Evolutionary conservation across 2,329 filamentous ascomycete genomes (phyloP).

Genomic region (Diaporthe batatas): DNA sequence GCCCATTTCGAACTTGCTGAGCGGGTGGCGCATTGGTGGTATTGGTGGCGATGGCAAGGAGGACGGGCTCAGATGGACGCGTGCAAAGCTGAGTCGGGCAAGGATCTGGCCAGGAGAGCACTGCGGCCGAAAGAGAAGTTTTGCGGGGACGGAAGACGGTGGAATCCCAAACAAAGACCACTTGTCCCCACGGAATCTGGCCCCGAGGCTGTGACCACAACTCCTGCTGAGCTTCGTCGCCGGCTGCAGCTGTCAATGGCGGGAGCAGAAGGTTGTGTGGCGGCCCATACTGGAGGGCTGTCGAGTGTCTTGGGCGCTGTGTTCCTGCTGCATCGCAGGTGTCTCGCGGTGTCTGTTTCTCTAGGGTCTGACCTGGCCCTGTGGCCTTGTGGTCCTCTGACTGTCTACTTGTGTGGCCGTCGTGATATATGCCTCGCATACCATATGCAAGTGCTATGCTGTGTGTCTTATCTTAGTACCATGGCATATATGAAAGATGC

Average conservation of each 20-base stretch:
- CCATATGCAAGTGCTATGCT: not conserved
- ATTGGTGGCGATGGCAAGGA: not conserved
- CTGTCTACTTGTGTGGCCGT: not conserved
- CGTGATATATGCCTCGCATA: slow-evolving; percentile 24
- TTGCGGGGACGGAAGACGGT: not conserved
- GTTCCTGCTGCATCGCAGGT: not conserved
- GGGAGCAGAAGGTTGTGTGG: slow-evolving; percentile 7
- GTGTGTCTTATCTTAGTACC: no score
- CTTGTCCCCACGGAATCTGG: not conserved
- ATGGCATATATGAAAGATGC: slow-evolving; percentile 10
- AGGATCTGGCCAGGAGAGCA: slow-evolving; percentile 14
- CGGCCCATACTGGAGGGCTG: slow-evolving; percentile 11
- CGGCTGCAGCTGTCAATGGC: slow-evolving; percentile 4
- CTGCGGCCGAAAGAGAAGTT: slow-evolving; percentile 24
- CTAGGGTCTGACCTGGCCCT: not conserved
- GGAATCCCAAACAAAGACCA: not conserved
- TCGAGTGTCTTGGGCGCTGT: not conserved
- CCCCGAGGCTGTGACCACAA: slow-evolving; percentile 9
- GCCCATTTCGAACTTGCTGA: not conserved
- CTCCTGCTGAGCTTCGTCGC: not conserved
- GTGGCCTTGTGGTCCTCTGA: not conserved
- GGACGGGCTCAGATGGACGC: not conserved
- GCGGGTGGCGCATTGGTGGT: not conserved
- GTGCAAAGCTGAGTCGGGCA: slow-evolving; percentile 15
- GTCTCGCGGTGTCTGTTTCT: slow-evolving; percentile 3